Conservation (phyloP, 768 basidiomycete genomes). For the Hygrophorus pudorinus region DNA sequence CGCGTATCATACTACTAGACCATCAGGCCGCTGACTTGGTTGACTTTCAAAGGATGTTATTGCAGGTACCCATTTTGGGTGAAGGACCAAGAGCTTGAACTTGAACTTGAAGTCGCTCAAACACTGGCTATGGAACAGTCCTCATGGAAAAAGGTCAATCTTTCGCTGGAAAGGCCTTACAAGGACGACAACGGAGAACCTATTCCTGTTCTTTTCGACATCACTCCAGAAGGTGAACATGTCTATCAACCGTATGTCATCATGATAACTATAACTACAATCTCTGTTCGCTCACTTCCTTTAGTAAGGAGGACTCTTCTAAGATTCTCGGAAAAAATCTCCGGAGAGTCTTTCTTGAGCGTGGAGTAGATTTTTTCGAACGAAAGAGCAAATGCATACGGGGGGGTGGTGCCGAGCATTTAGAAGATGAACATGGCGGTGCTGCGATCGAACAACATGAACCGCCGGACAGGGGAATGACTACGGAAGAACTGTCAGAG, state of each 20-base stretch:
- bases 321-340: constrained; percentile 57
- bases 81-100: too few relatives aligned
- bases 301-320: constrained; percentile 45
- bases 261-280: too few relatives aligned
- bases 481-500: constrained; percentile 58
- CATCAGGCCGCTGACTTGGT: neutral
- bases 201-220: constrained; percentile 58
- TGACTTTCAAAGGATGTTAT: neutral
- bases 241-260: constrained; percentile 61
- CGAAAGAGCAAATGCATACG: constrained; percentile 10
- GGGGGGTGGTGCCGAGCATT: constrained; percentile 1
- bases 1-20: neutral
- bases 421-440: constrained; percentile 7
- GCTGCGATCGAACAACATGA: constrained; percentile 16
- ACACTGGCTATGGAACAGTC: neutral
- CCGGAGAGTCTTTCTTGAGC: constrained; percentile 60
- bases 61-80: too few relatives aligned
- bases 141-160: constrained; percentile 49
- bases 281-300: constrained; percentile 11
- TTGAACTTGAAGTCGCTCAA: too few relatives aligned
- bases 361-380: constrained; percentile 71
- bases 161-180: constrained; percentile 74
- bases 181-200: constrained; percentile 63
- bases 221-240: constrained; percentile 57
- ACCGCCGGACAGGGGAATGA: constrained; percentile 37